Base-by-base conservation (phyloP, 2,329 filamentous ascomycete species). In the Pestalotiopsis sp. region DNA sequence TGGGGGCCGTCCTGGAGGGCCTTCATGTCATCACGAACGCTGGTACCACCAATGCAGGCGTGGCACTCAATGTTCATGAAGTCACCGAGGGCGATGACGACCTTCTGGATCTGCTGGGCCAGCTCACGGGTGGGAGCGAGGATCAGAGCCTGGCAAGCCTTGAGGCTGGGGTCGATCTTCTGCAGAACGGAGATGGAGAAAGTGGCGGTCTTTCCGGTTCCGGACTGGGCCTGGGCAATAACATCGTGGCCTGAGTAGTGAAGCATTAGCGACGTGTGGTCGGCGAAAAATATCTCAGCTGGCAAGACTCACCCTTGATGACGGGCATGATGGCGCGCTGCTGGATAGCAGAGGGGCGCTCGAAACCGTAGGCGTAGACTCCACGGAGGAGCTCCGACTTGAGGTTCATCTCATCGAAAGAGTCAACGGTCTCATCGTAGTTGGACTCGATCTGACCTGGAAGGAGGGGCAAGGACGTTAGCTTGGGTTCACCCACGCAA, bases 11-110 rank as follows among this genome's bases (percentile, higher is more conserved):
- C 94, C 83, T 95, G 90, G 73, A 99, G 93, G 77, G 94, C 93
- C 89, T 96, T 97, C 92, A 98, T 98, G 86, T 98, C 96, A 73
- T 99, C 97, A 82, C 96, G 93, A 76, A 99, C 94, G 82, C 93
- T 96, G 83, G 96, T 99, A 79, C 97, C 96, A 84, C 96, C 96
- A 85, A 99, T 98, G 86, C 96, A 99, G 81, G 96, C 96, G 83
- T 99, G 96, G 90, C 95, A 98, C 86, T 98, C 93, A 77, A 99
- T 90, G 85, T 93, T 96, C 96, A 99, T 98, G 90, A 98, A 99
- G 86, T 99, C 96, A 82, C 96, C 96, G 73, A 99, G 97, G 80
- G 96, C 96, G 80, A 98, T 91, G 74, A 99, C 94, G 79, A 99
- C 96, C 89, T 98, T 98, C 86, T 99, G 96, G 81, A 99, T 99